These are phyloP conservation scores for Closterium sp. DNA, from an alignment of 139 green algal genomes.

Conservation along the genomic window DNA sequence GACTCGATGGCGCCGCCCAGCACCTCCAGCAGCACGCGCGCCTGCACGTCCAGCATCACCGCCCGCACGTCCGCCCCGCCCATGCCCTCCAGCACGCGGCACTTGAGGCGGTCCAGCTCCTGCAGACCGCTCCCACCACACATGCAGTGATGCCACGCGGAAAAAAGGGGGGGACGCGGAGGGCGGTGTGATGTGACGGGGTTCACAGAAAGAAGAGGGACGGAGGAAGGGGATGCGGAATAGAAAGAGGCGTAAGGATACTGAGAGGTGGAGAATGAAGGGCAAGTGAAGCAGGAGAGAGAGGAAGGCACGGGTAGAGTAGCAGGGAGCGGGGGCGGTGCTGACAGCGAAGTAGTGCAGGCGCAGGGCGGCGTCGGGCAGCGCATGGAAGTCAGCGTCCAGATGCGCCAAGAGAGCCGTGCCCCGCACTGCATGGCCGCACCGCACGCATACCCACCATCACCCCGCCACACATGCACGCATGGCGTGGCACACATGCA, in stretches of 20 bases:
- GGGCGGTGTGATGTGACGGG: neutral
- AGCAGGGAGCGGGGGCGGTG: neutral
- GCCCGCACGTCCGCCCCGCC: conserved; percentile 23
- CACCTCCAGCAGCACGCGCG: conserved; percentile 33
- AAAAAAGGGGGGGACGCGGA: neutral
- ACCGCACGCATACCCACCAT: too few species aligned
- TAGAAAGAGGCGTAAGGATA: neutral
- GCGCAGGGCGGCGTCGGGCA: neutral
- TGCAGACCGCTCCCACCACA: neutral
- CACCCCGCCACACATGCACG: too few species aligned
- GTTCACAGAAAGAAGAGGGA: neutral
- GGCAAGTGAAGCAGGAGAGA: neutral
- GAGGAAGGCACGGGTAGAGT: neutral
- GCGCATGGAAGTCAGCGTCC: conserved; percentile 32
- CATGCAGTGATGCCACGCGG: neutral
- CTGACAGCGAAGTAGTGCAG: conserved; percentile 21
- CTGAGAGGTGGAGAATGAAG: neutral
- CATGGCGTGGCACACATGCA: too few species aligned
- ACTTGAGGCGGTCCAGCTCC: conserved; percentile 43
- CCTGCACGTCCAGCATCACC: conserved; percentile 44
- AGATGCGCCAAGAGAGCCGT: conserved; percentile 26
- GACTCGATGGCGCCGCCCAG: conserved; percentile 22
- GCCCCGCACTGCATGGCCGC: neutral
- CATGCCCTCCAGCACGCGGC: conserved; percentile 18
- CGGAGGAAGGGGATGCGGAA: neutral